Base-by-base conservation (phyloP, 768 basidiomycete species). In the Lyophyllum semitale region DNA sequence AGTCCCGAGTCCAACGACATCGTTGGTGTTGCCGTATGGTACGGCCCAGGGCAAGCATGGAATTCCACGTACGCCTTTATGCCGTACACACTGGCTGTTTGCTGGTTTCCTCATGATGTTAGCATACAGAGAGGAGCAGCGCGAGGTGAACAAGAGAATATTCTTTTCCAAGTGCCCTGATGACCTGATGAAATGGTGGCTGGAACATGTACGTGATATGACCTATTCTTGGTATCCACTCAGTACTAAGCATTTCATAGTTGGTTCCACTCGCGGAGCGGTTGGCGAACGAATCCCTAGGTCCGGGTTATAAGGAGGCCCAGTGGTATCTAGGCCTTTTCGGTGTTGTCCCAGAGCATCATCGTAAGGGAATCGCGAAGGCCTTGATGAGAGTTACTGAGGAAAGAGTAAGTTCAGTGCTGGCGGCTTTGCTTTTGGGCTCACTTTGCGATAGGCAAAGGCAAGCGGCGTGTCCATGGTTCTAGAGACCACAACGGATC, bases 11-110 rank as follows among this genome's bases (percentile, higher is more conserved):
- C 53, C 0, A 51, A 53, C 7, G 66, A 71, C 22, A 67, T 72
- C 29, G 61, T 71, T 5, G 68, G 70, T 18, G 68, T 64, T 8
- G 68, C 70, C 11, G 23, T 68, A 11, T 71, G 70, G 70, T 71
- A 63, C 57, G 66, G 68, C 0, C 72, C 71, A 3, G 70, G 71
- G 1, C 58, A 61, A 44, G 55, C 54, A 15, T 44, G 58, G 17
- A 59, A 65, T 27, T 49, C 62, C 3, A 71, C 65, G 69, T 69
- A 48, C 17, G 37, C 17, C 18, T 66, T 53, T 27, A 22, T 27
- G 1, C 11, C 15, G 1, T 35, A n/a, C 32, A 42, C 26, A 11
- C 13, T 13, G 9, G 20, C 29, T 11, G 2, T 20, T 2, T 3
- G n/a, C 2, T 27, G 23, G n/a, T 42, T 18, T 48, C 37, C 29